Evolutionary conservation across 495 filamentous ascomycete species (phyloP).

Genomic region (Lepraria neglecta): DNA sequence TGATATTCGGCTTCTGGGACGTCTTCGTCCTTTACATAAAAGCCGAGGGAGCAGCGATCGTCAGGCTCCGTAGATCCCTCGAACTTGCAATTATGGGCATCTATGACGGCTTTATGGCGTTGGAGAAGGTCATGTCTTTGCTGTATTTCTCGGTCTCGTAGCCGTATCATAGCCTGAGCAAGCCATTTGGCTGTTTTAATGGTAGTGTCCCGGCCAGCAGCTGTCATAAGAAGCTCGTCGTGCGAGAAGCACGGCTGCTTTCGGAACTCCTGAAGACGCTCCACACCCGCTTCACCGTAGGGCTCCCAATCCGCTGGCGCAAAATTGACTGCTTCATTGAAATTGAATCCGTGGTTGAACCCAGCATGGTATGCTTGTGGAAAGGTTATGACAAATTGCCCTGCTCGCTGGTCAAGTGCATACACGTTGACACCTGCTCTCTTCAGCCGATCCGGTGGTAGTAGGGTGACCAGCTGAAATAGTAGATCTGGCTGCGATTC

Average conservation of each 20-base stretch:
- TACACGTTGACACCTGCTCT: conserved; percentile 92
- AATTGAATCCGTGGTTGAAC: conserved; percentile 97
- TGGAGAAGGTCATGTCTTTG: conserved; percentile 62
- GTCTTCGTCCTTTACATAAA: conserved; percentile 60
- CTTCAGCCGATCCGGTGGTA: conserved; percentile 89
- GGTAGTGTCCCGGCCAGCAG: conserved; percentile 66
- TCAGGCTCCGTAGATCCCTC: conserved; percentile 30
- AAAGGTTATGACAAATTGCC: conserved; percentile 93
- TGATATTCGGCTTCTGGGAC: conserved; percentile 84
- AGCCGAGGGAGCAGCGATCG: conserved; percentile 40
- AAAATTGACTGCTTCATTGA: conserved; percentile 99
- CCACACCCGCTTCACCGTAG: conserved; percentile 78
- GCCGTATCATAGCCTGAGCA: conserved; percentile 73
- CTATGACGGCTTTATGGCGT: conserved; percentile 50
- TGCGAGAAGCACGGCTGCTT: conserved; percentile 95
- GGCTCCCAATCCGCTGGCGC: conserved; percentile 96
- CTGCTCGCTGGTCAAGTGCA: conserved; percentile 87
- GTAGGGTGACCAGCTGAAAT: conserved; percentile 92
- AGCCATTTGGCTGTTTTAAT: conserved; percentile 96
- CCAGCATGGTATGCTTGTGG: conserved; percentile 88
- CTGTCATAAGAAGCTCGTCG: conserved; percentile 90
- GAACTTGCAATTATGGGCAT: conserved; percentile 44
- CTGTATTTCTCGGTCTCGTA: conserved; percentile 62
- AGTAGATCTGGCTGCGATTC: conserved; percentile 94
- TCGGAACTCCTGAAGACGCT: conserved; percentile 79